Conservation (phyloP, 108 stramenopile species). For the Conticribra guillardii region DNA sequence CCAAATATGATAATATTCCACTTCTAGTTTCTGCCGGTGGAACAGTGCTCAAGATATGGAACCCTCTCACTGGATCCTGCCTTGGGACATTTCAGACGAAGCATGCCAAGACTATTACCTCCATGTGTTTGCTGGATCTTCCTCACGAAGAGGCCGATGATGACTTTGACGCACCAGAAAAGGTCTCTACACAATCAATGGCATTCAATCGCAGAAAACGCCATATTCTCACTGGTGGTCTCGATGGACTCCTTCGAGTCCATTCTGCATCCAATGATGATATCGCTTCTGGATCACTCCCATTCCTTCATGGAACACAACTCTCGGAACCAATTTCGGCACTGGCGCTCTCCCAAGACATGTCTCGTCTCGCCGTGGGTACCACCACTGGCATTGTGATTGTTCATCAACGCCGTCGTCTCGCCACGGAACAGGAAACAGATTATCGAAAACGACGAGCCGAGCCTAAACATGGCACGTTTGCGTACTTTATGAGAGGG, state of each 20-base stretch:
- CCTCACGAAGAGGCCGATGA: constrained; percentile 41
- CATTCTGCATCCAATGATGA: constrained; percentile 57
- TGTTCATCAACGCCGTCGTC: constrained; percentile 63
- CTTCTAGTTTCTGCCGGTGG: constrained; percentile 82
- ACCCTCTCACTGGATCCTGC: constrained; percentile 67
- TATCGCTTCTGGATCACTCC: constrained; percentile 46
- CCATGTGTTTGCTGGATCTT: constrained; percentile 54
- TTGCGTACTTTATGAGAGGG: constrained; percentile 80
- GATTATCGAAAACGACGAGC: neutral
- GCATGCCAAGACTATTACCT: constrained; percentile 87
- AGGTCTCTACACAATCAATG: no score
- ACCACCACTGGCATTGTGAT: constrained; percentile 66
- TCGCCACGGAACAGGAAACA: neutral
- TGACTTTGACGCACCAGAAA: no score
- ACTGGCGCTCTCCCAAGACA: constrained; percentile 56
- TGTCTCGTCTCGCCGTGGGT: constrained; percentile 74
- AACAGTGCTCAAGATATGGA: constrained; percentile 84
- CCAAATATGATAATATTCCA: constrained; percentile 49
- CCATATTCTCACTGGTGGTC: constrained; percentile 68
- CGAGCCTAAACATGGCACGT: constrained; percentile 78
- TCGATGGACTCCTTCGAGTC: constrained; percentile 80
- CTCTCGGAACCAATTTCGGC: constrained; percentile 65
- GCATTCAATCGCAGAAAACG: constrained; percentile 36
- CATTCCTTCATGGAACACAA: constrained; percentile 74
- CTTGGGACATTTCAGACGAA: constrained; percentile 59